These are phyloP conservation scores for Suillus decipiens DNA, from an alignment of 768 basidiomycete species.

Conservation along the genomic window DNA sequence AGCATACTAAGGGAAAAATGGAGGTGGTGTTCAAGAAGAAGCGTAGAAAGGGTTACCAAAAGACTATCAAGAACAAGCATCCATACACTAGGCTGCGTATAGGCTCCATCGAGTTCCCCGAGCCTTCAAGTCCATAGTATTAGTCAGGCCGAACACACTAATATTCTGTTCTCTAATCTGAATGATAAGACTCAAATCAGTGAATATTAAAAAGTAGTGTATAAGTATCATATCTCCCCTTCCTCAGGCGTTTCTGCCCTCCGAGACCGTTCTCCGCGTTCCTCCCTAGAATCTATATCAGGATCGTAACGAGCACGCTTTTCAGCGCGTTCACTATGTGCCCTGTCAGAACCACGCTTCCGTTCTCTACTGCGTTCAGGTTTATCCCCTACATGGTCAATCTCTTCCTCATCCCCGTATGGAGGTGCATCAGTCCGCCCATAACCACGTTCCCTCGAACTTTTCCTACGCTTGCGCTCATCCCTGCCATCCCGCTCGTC, in stretches of 20 bases:
- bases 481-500: constrained; percentile 58
- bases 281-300: constrained; percentile 47
- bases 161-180: neutral
- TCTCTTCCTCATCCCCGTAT: constrained; percentile 43
- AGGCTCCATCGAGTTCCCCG: constrained; percentile 67
- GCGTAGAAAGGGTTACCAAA: constrained; percentile 96
- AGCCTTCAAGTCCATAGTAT: constrained; percentile 32
- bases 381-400: constrained; percentile 32
- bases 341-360: constrained; percentile 42
- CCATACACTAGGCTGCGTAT: constrained; percentile 94
- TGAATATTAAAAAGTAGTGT: neutral
- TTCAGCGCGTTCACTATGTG: constrained; percentile 59
- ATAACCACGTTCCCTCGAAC: constrained; percentile 40
- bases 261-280: constrained; percentile 38
- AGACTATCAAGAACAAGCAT: constrained; percentile 91
- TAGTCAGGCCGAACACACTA: constrained; percentile 1
- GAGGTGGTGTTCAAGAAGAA: constrained; percentile 95
- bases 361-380: constrained; percentile 51
- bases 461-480: constrained; percentile 42
- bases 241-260: constrained; percentile 84
- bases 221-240: constrained; percentile 67
- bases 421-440: constrained; percentile 46
- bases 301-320: constrained; percentile 64
- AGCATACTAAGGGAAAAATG: constrained; percentile 95
- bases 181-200: neutral